These are phyloP conservation scores for Boletus reticuloceps DNA, from an alignment of 768 basidiomycete genomes.

Conservation along the genomic window DNA sequence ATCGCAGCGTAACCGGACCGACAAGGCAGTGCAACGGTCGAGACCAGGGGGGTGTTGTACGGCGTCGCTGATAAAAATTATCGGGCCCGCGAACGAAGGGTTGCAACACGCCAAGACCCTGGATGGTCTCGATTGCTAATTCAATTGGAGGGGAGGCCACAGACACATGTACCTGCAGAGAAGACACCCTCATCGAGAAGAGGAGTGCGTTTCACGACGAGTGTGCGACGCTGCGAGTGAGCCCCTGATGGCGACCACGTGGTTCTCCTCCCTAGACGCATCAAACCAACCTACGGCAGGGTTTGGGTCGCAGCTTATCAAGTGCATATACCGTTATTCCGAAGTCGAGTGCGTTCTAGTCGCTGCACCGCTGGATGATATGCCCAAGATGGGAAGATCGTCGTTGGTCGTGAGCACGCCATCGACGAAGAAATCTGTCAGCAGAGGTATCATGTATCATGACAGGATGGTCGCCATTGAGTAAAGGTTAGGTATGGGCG, in stretches of 20 bases:
- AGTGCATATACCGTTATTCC: neutral
- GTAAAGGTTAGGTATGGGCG: too few relatives aligned
- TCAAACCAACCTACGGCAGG: neutral
- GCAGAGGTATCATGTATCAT: neutral
- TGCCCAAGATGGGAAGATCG: constrained; percentile 1
- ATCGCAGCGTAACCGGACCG: neutral
- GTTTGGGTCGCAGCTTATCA: neutral
- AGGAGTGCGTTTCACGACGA: too few relatives aligned
- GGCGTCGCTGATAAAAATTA: neutral
- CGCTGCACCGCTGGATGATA: neutral
- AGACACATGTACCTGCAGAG: too few relatives aligned
- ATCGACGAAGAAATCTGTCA: neutral
- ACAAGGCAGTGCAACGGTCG: neutral
- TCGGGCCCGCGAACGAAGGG: neutral
- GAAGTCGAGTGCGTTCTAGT: neutral
- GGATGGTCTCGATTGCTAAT: neutral
- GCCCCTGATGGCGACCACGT: too few relatives aligned
- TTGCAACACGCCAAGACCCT: neutral
- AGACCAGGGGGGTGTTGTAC: neutral
- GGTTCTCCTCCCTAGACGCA: too few relatives aligned
- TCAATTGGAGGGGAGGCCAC: too few relatives aligned
- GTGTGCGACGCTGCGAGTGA: too few relatives aligned
- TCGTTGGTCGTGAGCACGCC: neutral
- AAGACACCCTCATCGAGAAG: too few relatives aligned
- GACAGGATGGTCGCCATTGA: too few relatives aligned